Percentiles rank a stretch among this genome's conserved stretches.
Conservation (phyloP, 805 yeast genomes). For the Starmera amethionina region DNA sequence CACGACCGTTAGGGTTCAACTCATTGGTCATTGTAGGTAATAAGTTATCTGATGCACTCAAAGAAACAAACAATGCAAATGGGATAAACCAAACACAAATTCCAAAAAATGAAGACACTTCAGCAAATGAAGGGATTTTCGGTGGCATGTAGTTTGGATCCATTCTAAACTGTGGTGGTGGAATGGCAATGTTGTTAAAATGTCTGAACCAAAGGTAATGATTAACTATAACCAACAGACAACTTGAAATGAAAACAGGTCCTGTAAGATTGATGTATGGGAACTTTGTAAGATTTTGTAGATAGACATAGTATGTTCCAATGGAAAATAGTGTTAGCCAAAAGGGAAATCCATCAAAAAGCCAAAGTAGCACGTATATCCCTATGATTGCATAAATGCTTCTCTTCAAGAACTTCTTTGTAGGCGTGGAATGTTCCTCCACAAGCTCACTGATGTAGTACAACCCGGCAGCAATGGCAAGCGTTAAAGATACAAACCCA, state of each 20-base stretch:
- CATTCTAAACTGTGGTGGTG: conserved; percentile 60
- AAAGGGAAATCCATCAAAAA: conserved; percentile 77
- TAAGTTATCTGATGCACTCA: conserved; percentile 85
- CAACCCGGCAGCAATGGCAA: conserved; percentile 80
- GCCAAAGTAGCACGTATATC: conserved; percentile 43
- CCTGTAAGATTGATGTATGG: conserved; percentile 75
- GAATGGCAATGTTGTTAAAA: conserved; percentile 54
- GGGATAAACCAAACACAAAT: conserved; percentile 91
- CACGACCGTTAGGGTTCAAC: conserved; percentile 14
- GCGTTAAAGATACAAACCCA: conserved; percentile 53
- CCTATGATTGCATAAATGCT: conserved; percentile 54
- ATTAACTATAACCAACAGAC: conserved; percentile 63
- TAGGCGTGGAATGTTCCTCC: conserved; percentile 85
- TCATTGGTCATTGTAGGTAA: conserved; percentile 45
- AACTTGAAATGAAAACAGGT: conserved; percentile 59
- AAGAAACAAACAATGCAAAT: conserved; percentile 79
- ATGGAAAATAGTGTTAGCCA: conserved; percentile 58
- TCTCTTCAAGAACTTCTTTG: conserved; percentile 57
- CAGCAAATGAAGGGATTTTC: conserved; percentile 71
- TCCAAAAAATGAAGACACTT: conserved; percentile 93
- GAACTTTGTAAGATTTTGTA: conserved; percentile 68
- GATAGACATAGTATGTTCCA: conserved; percentile 60
- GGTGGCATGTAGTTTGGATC: conserved; percentile 52
- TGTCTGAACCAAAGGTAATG: conserved; percentile 87
- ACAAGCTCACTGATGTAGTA: conserved; percentile 87